Conservation (phyloP, 139 green algal species). For the Closterium sp. region DNA sequence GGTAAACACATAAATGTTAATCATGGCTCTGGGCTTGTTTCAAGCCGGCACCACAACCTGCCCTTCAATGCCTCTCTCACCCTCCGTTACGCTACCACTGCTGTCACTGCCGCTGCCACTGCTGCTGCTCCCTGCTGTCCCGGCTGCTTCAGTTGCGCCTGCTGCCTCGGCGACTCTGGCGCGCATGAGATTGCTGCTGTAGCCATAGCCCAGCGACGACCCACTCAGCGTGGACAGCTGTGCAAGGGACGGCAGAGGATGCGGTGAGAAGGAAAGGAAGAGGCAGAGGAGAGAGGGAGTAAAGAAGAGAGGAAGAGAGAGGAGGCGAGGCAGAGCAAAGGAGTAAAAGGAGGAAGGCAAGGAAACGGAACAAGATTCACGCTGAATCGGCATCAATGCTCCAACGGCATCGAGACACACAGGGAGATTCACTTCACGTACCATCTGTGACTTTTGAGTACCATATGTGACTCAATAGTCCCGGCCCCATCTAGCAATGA, state of each 20-base stretch:
- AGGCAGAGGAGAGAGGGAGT: not conserved
- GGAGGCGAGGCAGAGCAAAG: not conserved
- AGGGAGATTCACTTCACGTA: too few species aligned
- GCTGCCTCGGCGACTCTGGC: not conserved
- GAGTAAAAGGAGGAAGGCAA: not conserved
- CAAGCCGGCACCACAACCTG: not conserved
- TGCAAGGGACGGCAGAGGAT: not conserved
- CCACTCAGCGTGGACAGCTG: slow-evolving; percentile 21
- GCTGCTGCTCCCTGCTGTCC: too few species aligned
- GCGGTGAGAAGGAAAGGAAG: not conserved
- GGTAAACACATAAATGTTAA: too few species aligned
- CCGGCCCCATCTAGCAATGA: too few species aligned
- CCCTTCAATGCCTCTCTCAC: not conserved
- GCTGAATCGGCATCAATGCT: too few species aligned
- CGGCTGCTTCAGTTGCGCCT: not conserved
- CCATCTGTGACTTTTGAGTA: too few species aligned
- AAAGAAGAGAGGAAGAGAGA: not conserved
- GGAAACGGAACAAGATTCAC: too few species aligned
- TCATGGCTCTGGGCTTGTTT: not conserved
- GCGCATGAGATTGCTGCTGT: not conserved
- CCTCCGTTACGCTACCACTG: not conserved
- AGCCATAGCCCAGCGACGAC: slow-evolving; percentile 29
- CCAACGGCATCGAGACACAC: too few species aligned
- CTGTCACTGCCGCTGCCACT: not conserved
- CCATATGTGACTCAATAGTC: not conserved